Base-by-base conservation (phyloP, 176 grass and related monocot species). In the Triticum monococcum region DNA sequence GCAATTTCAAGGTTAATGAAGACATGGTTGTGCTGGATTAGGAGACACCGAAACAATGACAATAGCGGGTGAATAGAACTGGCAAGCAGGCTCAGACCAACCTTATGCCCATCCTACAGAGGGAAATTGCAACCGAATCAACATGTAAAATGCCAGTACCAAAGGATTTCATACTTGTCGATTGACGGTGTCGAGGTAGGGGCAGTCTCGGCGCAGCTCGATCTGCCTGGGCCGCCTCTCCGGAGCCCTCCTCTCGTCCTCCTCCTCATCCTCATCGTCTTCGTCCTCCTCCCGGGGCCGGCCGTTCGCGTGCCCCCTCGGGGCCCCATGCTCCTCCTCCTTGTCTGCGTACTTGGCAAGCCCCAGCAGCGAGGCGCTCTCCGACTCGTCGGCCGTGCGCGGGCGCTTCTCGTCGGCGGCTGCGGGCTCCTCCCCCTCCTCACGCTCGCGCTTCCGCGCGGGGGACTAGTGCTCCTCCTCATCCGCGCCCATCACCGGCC, bases 161-260 rank as follows among this genome's bases (percentile, higher is more conserved):
- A 5, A n/a, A 57, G 0, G 7, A 52, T 17, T 17, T 0, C 37
- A 72, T 23, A 99, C 97, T 94, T 96, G 94, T 54, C 97, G 91
- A 38, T 99, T 99, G 28, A 99, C 94, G 18, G 94, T 99, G 62
- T 99, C 97, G 26, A 99, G 97, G 83, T 99, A 99, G 30, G 97
- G 97, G 61, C 94, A 99, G 79, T 99, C 97, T 30, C 87, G 86
- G 31, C 97, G 73, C 72, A 94, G 54, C 92, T 96, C 94, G 22
- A 96, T 90, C 54, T 99, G 89, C 75, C 97, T 91, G 24, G 82
- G 84, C 75, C 87, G 85, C 84, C 90, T 92, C 68, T 80, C 85
- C 6, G 82, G 88, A 45, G 68, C 88, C 81, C 62, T 86, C 61
- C 64, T 72, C 35, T 56, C 64, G 52, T 92, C 93, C 2, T 91